These are phyloP conservation scores for Aspergillus unguis DNA, from an alignment of 2,329 filamentous ascomycete species.

Conservation along the genomic window DNA sequence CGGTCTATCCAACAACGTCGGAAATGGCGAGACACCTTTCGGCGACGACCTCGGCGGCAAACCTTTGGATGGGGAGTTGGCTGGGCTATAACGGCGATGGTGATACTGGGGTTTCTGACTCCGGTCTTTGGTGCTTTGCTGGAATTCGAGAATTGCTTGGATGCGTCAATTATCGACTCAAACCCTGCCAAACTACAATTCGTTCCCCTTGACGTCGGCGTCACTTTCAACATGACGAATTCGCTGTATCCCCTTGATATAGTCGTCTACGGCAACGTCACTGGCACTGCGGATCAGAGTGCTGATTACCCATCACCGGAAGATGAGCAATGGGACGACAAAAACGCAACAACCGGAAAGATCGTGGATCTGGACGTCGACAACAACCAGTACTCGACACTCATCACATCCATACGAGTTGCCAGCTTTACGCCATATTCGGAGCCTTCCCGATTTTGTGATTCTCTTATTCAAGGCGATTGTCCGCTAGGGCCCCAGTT, in stretches of 20 bases:
- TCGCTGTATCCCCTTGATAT: slow-evolving; percentile 66
- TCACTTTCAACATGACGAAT: slow-evolving; percentile 63
- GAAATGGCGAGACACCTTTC: slow-evolving; percentile 23
- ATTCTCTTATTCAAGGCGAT: slow-evolving; percentile 53
- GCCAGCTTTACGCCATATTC: slow-evolving; percentile 71
- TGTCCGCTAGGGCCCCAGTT: slow-evolving; percentile 80
- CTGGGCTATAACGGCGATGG: slow-evolving; percentile 11
- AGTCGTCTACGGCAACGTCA: slow-evolving; percentile 88
- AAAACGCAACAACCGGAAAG: slow-evolving; percentile 66
- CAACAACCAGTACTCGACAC: slow-evolving; percentile 65
- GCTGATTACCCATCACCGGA: slow-evolving; percentile 58
- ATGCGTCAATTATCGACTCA: slow-evolving; percentile 55
- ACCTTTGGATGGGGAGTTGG: slow-evolving; percentile 13
- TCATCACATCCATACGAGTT: slow-evolving; percentile 68
- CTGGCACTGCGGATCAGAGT: slow-evolving; percentile 57
- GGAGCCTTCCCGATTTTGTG: slow-evolving; percentile 63
- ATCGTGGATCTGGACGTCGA: slow-evolving; percentile 63
- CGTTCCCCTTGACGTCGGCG: slow-evolving; percentile 70
- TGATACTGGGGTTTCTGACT: slow-evolving; percentile 26
- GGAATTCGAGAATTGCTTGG: slow-evolving; percentile 80
- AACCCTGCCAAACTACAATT: slow-evolving; percentile 70
- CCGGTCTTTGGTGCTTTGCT: slow-evolving; percentile 64
- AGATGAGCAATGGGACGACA: slow-evolving; percentile 61
- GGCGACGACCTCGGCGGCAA: slow-evolving; percentile 17
- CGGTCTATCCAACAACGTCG: slow-evolving; percentile 14